phyloP scores from a whole-genome alignment of 2,329 filamentous ascomycete genomes.

The Metarhizium rileyi region DNA sequence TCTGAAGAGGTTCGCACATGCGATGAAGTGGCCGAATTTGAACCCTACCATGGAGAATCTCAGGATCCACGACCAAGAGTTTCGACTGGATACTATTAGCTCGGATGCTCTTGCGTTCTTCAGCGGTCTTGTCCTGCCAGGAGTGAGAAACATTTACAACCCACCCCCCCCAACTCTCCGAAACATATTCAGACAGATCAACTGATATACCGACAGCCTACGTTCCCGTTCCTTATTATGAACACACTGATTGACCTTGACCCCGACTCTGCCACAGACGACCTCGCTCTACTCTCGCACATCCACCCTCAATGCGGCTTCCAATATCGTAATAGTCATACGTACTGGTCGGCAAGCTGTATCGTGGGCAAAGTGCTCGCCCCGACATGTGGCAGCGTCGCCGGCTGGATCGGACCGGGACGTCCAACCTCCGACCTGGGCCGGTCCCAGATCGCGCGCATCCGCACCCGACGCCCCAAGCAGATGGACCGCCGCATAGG shows the following conservation, averaged over 20 bases:
- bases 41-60: conserved; percentile 53
- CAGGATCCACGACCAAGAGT: conserved; percentile 48
- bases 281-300: conserved; percentile 58
- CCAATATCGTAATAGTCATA: conserved; percentile 64
- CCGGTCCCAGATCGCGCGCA: conserved; percentile 59
- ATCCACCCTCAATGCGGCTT: conserved; percentile 62
- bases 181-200: neutral
- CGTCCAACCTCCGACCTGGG: conserved; percentile 57
- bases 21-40: conserved; percentile 71
- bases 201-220: conserved; percentile 27
- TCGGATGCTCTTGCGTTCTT: conserved; percentile 72
- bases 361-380: conserved; percentile 70
- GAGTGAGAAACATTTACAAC: conserved; percentile 33
- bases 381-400: conserved; percentile 59
- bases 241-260: conserved; percentile 69
- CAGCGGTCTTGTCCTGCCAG: conserved; percentile 62
- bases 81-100: conserved; percentile 48
- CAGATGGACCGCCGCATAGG: conserved; percentile 36
- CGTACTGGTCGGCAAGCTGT: conserved; percentile 64
- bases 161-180: neutral
- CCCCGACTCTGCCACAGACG: conserved; percentile 54
- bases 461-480: conserved; percentile 50
- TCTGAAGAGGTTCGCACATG: conserved; percentile 57
- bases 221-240: conserved; percentile 67
- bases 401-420: conserved; percentile 66